A percentile compares a stretch with the other conserved stretches of the same genome.
These are phyloP conservation scores for Cyberlindnera mississippiensis DNA, from an alignment of 805 yeast genomes.

Conservation along the genomic window DNA sequence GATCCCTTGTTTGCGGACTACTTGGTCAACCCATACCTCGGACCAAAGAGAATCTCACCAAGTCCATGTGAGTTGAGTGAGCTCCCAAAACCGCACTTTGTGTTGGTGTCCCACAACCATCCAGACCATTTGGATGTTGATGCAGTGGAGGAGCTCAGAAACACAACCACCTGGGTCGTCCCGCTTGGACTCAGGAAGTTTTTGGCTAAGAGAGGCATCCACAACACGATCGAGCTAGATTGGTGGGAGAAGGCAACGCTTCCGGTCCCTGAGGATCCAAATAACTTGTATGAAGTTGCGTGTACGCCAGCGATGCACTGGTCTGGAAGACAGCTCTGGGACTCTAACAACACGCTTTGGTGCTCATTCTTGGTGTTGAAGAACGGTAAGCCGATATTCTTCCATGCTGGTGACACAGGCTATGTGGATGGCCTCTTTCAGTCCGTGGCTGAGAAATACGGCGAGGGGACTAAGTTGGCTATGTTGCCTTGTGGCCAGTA, in stretches of 20 bases:
- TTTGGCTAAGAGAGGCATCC: constrained; percentile 55
- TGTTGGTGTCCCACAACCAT: constrained; percentile 88
- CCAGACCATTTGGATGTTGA: constrained; percentile 87
- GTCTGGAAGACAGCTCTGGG: constrained; percentile 84
- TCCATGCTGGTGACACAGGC: constrained; percentile 96
- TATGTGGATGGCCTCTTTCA: constrained; percentile 70
- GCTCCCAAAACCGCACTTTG: constrained; percentile 64
- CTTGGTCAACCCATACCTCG: constrained; percentile 57
- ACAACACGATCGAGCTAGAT: constrained; percentile 68
- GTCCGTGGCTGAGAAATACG: constrained; percentile 60
- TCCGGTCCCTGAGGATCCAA: constrained; percentile 25
- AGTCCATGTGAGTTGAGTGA: constrained; percentile 64
- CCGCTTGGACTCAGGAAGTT: constrained; percentile 72
- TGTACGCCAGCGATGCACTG: constrained; percentile 97
- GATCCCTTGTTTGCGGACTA: constrained; percentile 78
- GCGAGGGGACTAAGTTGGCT: constrained; percentile 56
- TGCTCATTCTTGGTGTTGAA: constrained; percentile 74
- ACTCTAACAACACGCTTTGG: constrained; percentile 82
- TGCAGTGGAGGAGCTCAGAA: constrained; percentile 50
- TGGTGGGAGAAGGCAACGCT: constrained; percentile 83
- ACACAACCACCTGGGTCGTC: constrained; percentile 73
- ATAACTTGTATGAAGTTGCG: constrained; percentile 66
- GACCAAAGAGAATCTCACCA: constrained; percentile 83
- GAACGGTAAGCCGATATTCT: constrained; percentile 66
- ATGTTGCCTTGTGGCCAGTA: constrained; percentile 93